Conservation (phyloP, 352 stramenopile genomes). For the Phytophthora fragariaefolia region DNA sequence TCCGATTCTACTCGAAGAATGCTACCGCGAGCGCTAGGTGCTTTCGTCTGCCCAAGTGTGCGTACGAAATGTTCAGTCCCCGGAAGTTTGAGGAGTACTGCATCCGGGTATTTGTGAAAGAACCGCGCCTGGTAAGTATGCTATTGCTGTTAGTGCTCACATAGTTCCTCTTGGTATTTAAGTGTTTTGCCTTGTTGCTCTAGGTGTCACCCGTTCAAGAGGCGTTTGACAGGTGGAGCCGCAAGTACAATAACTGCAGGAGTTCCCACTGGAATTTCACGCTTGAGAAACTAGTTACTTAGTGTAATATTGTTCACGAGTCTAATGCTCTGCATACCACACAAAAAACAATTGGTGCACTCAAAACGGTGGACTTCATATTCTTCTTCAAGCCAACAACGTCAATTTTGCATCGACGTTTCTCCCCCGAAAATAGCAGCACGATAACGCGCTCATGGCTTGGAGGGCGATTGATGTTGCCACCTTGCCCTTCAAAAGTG, state of each 20-base stretch:
- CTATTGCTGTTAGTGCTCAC: not conserved
- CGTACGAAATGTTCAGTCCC: constrained; percentile 76
- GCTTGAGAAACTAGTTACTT: constrained; percentile 17
- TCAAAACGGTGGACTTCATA: constrained; percentile 30
- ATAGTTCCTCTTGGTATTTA: too few species aligned
- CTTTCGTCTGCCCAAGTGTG: constrained; percentile 56
- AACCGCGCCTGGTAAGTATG: constrained; percentile 59
- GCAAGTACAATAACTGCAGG: constrained; percentile 56
- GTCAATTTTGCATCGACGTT: constrained; percentile 22
- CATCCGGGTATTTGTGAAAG: constrained; percentile 79
- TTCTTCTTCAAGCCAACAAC: constrained; percentile 27
- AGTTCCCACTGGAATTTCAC: constrained; percentile 45
- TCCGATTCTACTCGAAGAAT: constrained; percentile 86
- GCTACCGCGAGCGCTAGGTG: constrained; percentile 50
- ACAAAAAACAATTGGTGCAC: constrained; percentile 1
- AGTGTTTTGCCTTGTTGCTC: not conserved
- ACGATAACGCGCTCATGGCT: constrained; percentile 40
- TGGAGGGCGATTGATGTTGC: constrained; percentile 57
- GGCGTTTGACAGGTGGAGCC: constrained; percentile 61
- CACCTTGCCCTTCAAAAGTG: constrained; percentile 70
- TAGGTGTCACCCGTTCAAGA: constrained; percentile 55
- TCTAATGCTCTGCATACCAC: constrained; percentile 6
- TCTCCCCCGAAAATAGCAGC: constrained; percentile 15
- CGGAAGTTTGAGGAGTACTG: constrained; percentile 70
- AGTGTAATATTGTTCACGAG: too few species aligned